phyloP scores from a whole-genome alignment of 805 yeast genomes.

The Lachancea thermotolerans region DNA sequence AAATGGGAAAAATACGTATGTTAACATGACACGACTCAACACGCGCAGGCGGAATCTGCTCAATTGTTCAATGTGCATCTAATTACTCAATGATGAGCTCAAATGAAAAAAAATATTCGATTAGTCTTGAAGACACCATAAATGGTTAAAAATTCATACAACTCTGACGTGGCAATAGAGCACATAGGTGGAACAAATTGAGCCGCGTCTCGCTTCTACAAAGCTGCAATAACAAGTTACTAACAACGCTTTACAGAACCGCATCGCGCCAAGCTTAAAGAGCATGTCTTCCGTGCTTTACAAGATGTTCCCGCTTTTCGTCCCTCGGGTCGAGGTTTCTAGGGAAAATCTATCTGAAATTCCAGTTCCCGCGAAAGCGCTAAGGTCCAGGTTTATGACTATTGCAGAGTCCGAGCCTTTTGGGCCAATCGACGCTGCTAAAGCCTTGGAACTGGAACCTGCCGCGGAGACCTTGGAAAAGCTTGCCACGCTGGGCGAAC shows the following conservation, averaged over 20 bases:
- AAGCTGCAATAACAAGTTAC: slow-evolving; percentile 18
- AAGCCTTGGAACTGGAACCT: slow-evolving; percentile 75
- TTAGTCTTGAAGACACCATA: slow-evolving; percentile 72
- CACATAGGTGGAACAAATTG: too few species aligned
- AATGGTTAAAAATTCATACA: slow-evolving; percentile 42
- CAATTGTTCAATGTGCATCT: too few species aligned
- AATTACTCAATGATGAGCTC: slow-evolving; percentile 39
- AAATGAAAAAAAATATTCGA: slow-evolving; percentile 40
- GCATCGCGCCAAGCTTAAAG: slow-evolving; percentile 48
- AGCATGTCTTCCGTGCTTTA: slow-evolving; percentile 58
- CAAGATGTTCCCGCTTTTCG: slow-evolving; percentile 74
- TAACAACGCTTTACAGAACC: slow-evolving; percentile 38
- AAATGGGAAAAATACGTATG: slow-evolving; percentile 57
- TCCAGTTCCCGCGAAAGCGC: slow-evolving; percentile 80
- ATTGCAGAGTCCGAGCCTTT: slow-evolving; percentile 93
- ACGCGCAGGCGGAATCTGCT: too few species aligned
- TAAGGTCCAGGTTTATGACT: slow-evolving; percentile 74
- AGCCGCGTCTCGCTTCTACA: too few species aligned
- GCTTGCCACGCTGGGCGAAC: slow-evolving; percentile 53
- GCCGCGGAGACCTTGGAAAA: slow-evolving; percentile 71
- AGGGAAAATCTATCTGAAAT: slow-evolving; percentile 86
- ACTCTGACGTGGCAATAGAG: slow-evolving; percentile 13
- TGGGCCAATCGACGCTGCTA: slow-evolving; percentile 93
- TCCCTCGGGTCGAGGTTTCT: slow-evolving; percentile 28
- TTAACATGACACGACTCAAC: slow-evolving; percentile 14